Conservation (phyloP, 371 early-diverging fungal species). For the Parasitella parasitica region DNA sequence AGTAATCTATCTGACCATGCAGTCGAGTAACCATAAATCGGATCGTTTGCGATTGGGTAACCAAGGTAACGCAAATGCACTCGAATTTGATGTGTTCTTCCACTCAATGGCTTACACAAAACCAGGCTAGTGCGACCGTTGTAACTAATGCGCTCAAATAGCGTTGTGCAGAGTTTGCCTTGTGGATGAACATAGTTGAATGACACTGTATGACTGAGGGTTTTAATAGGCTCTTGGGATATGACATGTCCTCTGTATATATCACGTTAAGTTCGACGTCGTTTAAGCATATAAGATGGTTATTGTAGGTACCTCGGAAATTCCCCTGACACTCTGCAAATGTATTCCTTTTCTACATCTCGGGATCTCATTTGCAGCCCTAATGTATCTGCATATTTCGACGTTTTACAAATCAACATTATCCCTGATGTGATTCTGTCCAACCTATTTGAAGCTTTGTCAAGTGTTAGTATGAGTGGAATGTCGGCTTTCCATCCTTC, state of each 20-base stretch:
- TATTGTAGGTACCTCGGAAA: slow-evolving; percentile 68
- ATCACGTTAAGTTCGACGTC: no score
- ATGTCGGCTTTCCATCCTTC: no score
- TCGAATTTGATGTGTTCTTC: slow-evolving; percentile 99
- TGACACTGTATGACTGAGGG: slow-evolving; percentile 51
- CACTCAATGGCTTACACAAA: slow-evolving; percentile 85
- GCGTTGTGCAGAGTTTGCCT: slow-evolving; percentile 81
- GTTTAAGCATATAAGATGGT: not conserved
- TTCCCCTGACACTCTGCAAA: slow-evolving; percentile 82
- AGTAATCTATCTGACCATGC: slow-evolving; percentile 61
- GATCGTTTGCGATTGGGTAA: slow-evolving; percentile 97
- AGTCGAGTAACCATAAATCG: slow-evolving; percentile 75
- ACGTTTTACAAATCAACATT: slow-evolving; percentile 73
- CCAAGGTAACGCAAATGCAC: slow-evolving; percentile 97
- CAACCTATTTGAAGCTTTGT: slow-evolving; percentile 78
- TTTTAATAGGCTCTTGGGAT: slow-evolving; percentile 79
- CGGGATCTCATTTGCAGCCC: slow-evolving; percentile 65
- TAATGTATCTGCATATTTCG: slow-evolving; percentile 61
- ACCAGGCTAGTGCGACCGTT: slow-evolving; percentile 73
- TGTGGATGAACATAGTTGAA: slow-evolving; percentile 78
- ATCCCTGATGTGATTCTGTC: slow-evolving; percentile 94
- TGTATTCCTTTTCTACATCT: slow-evolving; percentile 80
- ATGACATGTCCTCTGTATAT: slow-evolving; percentile 46
- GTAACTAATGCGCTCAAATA: slow-evolving; percentile 64
- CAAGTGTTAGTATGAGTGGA: not conserved